A percentile compares a stretch with the other conserved stretches of the same genome.
Conservation (phyloP, 805 yeast genomes). For the Yarrowia porcina region DNA sequence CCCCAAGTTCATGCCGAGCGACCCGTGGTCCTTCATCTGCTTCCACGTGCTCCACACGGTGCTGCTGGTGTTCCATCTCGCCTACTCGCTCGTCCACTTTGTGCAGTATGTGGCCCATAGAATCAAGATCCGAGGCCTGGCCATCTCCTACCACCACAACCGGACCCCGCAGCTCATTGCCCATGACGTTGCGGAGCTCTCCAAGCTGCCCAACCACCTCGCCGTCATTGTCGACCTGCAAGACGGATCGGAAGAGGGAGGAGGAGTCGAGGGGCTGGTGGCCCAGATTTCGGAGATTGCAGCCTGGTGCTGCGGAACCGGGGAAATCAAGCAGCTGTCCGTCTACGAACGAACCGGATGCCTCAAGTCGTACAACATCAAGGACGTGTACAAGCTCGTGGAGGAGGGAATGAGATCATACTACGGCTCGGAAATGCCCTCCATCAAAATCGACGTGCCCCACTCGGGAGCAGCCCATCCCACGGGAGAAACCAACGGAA, state of each 20-base stretch:
- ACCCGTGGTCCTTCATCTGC: slow-evolving; percentile 5
- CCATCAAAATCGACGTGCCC: slow-evolving; percentile 60
- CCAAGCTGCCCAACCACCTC: slow-evolving; percentile 73
- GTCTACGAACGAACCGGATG: slow-evolving; percentile 79
- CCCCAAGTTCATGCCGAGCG: slow-evolving; percentile 17
- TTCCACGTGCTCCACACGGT: slow-evolving; percentile 28
- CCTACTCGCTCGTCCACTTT: slow-evolving; percentile 24
- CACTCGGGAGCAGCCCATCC: slow-evolving; percentile 41
- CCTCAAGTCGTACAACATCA: slow-evolving; percentile 44
- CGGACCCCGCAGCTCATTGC: slow-evolving; percentile 71
- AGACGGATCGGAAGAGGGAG: slow-evolving; percentile 79
- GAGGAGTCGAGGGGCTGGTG: slow-evolving; percentile 79
- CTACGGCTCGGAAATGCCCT: slow-evolving; percentile 72
- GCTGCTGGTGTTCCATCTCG: slow-evolving; percentile 28
- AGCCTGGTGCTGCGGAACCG: slow-evolving; percentile 77
- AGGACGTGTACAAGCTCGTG: slow-evolving; percentile 52
- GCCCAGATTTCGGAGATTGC: slow-evolving; percentile 72
- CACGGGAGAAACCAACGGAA: slow-evolving; percentile 30
- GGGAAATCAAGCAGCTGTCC: slow-evolving; percentile 71
- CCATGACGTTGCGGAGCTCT: slow-evolving; percentile 68
- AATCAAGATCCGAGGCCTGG: slow-evolving; percentile 26
- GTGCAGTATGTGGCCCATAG: slow-evolving; percentile 11
- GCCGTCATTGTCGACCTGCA: slow-evolving; percentile 73
- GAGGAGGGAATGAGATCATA: slow-evolving; percentile 60
- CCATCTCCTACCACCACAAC: slow-evolving; percentile 32